Evolutionary conservation across 768 basidiomycete genomes (phyloP), one percentile per base, ranked within the genome.

Genomic region (Boletus subparvulus): DNA sequence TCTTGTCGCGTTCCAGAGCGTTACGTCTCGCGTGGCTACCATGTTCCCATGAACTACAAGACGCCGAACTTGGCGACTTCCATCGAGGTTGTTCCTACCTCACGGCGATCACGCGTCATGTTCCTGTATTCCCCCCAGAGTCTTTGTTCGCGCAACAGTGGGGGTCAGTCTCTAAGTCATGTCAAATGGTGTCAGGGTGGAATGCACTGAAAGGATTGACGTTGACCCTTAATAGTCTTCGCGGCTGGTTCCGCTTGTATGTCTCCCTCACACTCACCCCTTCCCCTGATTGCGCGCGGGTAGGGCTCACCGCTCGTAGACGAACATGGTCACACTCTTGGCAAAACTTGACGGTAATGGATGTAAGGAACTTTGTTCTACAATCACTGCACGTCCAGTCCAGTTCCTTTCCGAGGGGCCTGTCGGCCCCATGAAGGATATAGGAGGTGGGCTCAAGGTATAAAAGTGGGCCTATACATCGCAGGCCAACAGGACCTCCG

Each of bases 311-410:
- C 46, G 6, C 16, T 3, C 16, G 0, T 19, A 33, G 26, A 24
- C 33, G 11, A 47, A 47, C 28, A 19, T 35, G 21, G 33, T 30
- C 52, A 54, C 5, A 12, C n/a, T 9, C 17, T 42, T 8, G 45
- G 21, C 19, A 24, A 8, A 21, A 26, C 21, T 21, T 42, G 14
- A 26, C 30, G 30, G 16, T 1, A 16, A 36, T 3, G 41, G 47
- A 11, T 19, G 41, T 2, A 11, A 55, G 47, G 46, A 21, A 44
- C 36, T 21, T 21, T 19, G 48, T 4, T 43, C 26, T 44, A 19
- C n/a, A 26, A 50, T 50, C 30, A 50, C 50, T 36, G 19, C 43
- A 50, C 30, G 19, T 9, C 39, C 55, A 50, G 43, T 44, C 54
- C 39, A 6, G 11, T 14, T 47, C 14, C 30, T 24, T n/a, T 10